Evolutionary conservation across 139 green algal genomes (phyloP).

Genomic region (Trebouxia sp.): DNA sequence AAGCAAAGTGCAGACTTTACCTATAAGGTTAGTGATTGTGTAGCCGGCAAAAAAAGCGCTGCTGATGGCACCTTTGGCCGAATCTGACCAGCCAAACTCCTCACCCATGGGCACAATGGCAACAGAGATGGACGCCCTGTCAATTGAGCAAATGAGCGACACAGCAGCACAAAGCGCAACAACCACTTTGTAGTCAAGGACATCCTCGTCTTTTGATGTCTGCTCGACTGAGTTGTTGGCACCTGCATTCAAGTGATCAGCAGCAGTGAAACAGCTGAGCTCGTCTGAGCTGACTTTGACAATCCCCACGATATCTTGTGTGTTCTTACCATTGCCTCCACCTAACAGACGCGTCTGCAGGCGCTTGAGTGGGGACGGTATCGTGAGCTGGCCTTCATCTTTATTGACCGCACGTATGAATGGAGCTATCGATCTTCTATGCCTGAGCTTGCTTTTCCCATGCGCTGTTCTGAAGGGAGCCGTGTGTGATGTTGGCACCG

Average conservation of each 20-base stretch:
- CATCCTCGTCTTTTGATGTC: neutral
- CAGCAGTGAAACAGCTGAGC: no score
- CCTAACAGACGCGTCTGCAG: neutral
- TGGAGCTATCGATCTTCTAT: neutral
- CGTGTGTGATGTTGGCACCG: neutral
- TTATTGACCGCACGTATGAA: neutral
- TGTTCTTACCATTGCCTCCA: neutral
- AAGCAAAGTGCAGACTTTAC: neutral
- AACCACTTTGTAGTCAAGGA: slow-evolving; percentile 26
- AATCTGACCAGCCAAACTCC: slow-evolving; percentile 70
- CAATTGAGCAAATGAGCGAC: slow-evolving; percentile 65
- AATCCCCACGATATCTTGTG: no score
- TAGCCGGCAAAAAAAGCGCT: slow-evolving; percentile 76
- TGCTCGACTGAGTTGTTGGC: no score
- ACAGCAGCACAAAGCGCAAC: slow-evolving; percentile 47
- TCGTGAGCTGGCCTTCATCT: neutral
- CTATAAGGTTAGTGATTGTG: slow-evolving; percentile 38
- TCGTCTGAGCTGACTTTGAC: no score
- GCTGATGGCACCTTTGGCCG: slow-evolving; percentile 68
- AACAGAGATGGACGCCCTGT: slow-evolving; percentile 74
- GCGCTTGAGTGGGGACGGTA: neutral
- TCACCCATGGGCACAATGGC: slow-evolving; percentile 76
- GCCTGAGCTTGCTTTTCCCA: neutral
- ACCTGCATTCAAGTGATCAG: no score
- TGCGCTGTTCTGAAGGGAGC: no score